phyloP scores from a whole-genome alignment of 345 rosid genomes.

The Hibiscus tridactylites region DNA sequence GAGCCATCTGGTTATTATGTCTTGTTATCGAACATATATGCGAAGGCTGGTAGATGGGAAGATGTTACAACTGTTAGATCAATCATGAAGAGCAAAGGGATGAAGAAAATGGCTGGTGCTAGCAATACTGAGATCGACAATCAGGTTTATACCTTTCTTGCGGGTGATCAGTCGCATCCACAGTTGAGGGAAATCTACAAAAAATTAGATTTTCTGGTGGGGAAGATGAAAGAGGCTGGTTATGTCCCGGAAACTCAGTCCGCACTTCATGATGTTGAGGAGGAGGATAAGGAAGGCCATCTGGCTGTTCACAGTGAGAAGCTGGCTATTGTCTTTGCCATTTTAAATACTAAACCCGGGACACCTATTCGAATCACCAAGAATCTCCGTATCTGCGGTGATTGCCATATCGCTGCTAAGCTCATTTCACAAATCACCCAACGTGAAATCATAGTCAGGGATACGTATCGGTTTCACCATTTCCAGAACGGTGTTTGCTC shows the following conservation, averaged over 20 bases:
- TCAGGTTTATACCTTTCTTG: constrained; percentile 48
- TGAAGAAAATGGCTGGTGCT: constrained; percentile 52
- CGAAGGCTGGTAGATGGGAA: constrained; percentile 74
- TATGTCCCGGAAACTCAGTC: constrained; percentile 55
- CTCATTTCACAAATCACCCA: constrained; percentile 51
- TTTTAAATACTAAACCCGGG: constrained; percentile 38
- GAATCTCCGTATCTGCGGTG: constrained; percentile 68
- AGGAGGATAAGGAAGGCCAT: constrained; percentile 72
- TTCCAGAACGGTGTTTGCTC: constrained; percentile 54
- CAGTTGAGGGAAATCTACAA: constrained; percentile 37
- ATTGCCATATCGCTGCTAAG: constrained; percentile 69
- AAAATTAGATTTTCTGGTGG: constrained; percentile 42
- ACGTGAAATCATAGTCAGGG: constrained; percentile 54
- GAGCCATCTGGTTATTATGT: constrained; percentile 62
- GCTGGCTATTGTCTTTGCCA: constrained; percentile 60
- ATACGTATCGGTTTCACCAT: constrained; percentile 59
- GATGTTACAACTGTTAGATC: constrained; percentile 45
- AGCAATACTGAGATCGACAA: constrained; percentile 57
- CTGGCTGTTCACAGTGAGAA: constrained; percentile 75
- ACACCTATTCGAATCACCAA: constrained; percentile 56
- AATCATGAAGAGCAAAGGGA: constrained; percentile 49
- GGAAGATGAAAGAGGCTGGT: constrained; percentile 61
- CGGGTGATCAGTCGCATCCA: constrained; percentile 50
- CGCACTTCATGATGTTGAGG: constrained; percentile 75
- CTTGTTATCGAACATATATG: constrained; percentile 66